A percentile compares a stretch with the other conserved stretches of the same genome.
Conservation (phyloP, 345 rosid genomes). For the Noccaea caerulescens region DNA sequence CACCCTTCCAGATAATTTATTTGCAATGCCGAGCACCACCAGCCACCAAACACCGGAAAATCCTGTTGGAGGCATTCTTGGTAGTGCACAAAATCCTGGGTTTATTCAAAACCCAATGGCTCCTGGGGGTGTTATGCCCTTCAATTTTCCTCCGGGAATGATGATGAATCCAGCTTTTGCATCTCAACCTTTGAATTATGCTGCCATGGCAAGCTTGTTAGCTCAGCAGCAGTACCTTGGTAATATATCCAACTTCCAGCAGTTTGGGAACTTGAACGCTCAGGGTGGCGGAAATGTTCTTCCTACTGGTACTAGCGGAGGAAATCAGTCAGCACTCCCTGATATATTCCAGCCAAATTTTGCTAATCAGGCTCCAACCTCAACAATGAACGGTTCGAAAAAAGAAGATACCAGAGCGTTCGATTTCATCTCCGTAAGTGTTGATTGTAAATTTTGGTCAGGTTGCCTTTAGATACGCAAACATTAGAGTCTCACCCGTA, state of each 20-base stretch:
- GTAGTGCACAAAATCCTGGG: conserved; percentile 54
- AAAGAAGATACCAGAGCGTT: conserved; percentile 91
- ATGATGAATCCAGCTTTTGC: conserved; percentile 68
- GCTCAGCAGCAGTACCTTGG: conserved; percentile 84
- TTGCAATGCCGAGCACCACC: conserved; percentile 51
- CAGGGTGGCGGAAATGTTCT: conserved; percentile 53
- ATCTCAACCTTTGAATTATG: conserved; percentile 66
- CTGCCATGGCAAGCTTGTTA: conserved; percentile 69
- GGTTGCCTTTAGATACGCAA: neutral
- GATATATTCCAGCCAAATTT: conserved; percentile 84
- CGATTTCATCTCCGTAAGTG: conserved; percentile 93
- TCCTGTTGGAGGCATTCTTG: conserved; percentile 55
- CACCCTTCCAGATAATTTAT: conserved; percentile 50
- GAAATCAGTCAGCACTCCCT: conserved; percentile 62
- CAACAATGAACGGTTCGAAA: conserved; percentile 62
- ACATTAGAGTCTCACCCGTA: neutral
- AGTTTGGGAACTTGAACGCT: conserved; percentile 60
- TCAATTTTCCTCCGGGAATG: conserved; percentile 64
- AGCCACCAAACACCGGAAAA: conserved; percentile 52
- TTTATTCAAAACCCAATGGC: conserved; percentile 52
- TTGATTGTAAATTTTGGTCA: conserved; percentile 19
- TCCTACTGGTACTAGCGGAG: conserved; percentile 49
- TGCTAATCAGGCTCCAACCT: conserved; percentile 61
- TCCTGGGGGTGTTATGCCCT: conserved; percentile 62
- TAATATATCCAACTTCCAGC: conserved; percentile 73